phyloP scores from a whole-genome alignment of 495 filamentous ascomycete species.

The Venustampulla echinocandica region DNA sequence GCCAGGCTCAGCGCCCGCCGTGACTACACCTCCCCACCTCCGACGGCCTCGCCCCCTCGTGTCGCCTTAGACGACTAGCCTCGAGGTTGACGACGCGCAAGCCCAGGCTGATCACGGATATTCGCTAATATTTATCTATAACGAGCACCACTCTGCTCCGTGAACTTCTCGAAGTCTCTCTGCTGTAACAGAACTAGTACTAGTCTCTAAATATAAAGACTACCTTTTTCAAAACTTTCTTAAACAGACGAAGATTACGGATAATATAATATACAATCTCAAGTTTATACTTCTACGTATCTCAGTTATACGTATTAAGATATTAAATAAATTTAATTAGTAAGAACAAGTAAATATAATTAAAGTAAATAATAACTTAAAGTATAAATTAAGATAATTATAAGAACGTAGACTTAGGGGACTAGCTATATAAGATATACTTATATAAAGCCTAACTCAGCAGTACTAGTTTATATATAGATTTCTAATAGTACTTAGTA shows the following conservation, averaged over 20 bases:
- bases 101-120: slow-evolving; percentile 5
- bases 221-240: slow-evolving; percentile 20
- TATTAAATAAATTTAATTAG: too few species aligned
- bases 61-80: slow-evolving; percentile 2
- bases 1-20: too few species aligned
- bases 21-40: neutral
- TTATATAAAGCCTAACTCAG: too few species aligned
- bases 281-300: slow-evolving; percentile 16
- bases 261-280: slow-evolving; percentile 16
- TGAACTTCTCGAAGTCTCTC: slow-evolving; percentile 10
- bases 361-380: too few species aligned
- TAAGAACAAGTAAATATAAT: too few species aligned
- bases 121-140: slow-evolving; percentile 2
- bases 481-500: too few species aligned
- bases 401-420: too few species aligned
- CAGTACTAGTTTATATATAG: too few species aligned
- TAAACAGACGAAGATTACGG: slow-evolving; percentile 15
- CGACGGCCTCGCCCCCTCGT: slow-evolving; percentile 2
- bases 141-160: slow-evolving; percentile 7
- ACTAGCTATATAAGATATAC: too few species aligned
- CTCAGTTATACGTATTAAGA: too few species aligned
- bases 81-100: slow-evolving; percentile 11
- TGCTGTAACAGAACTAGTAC: slow-evolving; percentile 1
- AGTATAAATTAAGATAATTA: too few species aligned
- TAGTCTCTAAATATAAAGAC: slow-evolving; percentile 18